A percentile compares a stretch with the other conserved stretches of the same genome.
These are phyloP conservation scores for Penicillium psychrofluorescens DNA, from an alignment of 495 filamentous ascomycete genomes.

Conservation along the genomic window DNA sequence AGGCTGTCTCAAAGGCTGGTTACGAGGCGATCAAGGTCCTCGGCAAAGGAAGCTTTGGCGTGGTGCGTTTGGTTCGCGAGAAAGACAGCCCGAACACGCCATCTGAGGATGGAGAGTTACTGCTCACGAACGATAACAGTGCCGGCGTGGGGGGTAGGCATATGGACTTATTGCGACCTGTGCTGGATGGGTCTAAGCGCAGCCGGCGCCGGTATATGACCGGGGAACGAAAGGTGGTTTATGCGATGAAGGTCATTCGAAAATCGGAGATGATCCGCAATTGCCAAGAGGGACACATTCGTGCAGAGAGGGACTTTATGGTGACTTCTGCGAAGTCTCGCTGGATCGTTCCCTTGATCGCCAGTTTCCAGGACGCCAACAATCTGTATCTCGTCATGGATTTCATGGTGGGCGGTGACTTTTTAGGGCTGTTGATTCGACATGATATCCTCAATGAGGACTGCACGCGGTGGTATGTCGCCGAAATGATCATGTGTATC, in stretches of 20 bases:
- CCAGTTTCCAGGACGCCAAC: conserved; percentile 78
- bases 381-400: conserved; percentile 94
- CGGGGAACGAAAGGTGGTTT: conserved; percentile 51
- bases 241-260: conserved; percentile 93
- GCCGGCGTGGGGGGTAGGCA: not conserved
- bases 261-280: conserved; percentile 86
- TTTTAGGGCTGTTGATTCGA: conserved; percentile 76
- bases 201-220: conserved; percentile 21
- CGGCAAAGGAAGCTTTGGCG: conserved; percentile 93
- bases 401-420: conserved; percentile 94
- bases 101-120: conserved; percentile 1
- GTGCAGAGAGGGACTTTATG: conserved; percentile 86
- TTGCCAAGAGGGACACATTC: conserved; percentile 84
- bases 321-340: conserved; percentile 73
- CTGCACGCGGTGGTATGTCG: conserved; percentile 76
- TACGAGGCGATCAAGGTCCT: conserved; percentile 78
- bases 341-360: conserved; percentile 84
- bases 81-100: conserved; percentile 14
- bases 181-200: conserved; percentile 16
- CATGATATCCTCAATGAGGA: conserved; percentile 72
- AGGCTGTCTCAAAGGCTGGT: conserved; percentile 48
- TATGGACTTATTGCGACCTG: conserved; percentile 15
- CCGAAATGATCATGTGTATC: conserved; percentile 92
- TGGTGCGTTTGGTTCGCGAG: conserved; percentile 77
- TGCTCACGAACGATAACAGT: not conserved